phyloP scores from a whole-genome alignment of 805 yeast genomes.

The Groenewaldozyma salmanticensis region DNA sequence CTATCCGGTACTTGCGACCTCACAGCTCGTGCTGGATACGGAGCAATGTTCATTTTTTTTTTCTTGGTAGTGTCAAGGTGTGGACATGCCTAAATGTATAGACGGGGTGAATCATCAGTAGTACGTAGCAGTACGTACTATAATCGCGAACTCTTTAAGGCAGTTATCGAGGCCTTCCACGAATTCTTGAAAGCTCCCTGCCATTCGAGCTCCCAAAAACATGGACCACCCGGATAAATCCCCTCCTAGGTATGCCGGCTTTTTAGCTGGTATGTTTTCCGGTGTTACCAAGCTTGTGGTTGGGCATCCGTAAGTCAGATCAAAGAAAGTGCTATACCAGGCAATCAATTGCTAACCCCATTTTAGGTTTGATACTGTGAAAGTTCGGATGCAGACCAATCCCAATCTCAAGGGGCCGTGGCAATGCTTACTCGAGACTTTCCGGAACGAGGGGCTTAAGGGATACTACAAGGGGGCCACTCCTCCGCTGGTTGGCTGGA shows the following conservation, averaged over 20 bases:
- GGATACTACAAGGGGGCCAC: conserved; percentile 88
- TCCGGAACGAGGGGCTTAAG: conserved; percentile 60
- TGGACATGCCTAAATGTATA: no score
- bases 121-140: no score
- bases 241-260: conserved; percentile 37
- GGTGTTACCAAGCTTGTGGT: conserved; percentile 83
- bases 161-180: neutral
- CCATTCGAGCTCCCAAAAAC: neutral
- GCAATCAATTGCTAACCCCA: neutral
- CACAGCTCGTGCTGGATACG: conserved; percentile 3
- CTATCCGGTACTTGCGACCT: neutral
- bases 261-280: conserved; percentile 79
- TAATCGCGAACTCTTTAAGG: no score
- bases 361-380: conserved; percentile 65
- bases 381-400: conserved; percentile 73
- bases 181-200: neutral
- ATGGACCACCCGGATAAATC: neutral
- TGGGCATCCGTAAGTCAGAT: conserved; percentile 56
- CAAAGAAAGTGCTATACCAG: no score
- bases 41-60: neutral
- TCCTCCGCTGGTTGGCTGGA: conserved; percentile 92
- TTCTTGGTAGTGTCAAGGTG: neutral
- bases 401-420: conserved; percentile 71
- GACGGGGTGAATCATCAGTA: no score
- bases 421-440: conserved; percentile 68